phyloP scores from a whole-genome alignment of 441 rosid species.

The Biscutella auriculata region DNA sequence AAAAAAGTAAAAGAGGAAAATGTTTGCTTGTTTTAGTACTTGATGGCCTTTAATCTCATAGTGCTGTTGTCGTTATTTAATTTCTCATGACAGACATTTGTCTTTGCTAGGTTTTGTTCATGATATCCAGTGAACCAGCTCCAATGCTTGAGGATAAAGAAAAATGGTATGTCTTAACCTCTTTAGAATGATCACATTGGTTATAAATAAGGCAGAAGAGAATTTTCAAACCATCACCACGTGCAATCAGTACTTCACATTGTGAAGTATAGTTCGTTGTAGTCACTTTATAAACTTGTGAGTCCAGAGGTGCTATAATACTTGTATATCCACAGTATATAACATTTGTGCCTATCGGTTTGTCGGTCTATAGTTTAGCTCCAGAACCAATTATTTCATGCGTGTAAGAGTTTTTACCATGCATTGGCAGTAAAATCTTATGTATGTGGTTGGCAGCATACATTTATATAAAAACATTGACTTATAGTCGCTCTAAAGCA shows the following conservation, averaged over 20 bases:
- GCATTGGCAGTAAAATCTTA: not conserved
- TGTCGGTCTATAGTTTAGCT: not conserved
- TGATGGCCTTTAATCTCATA: not conserved
- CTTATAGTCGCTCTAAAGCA: not conserved
- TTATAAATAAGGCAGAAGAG: not conserved
- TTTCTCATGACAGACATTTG: constrained; percentile 16
- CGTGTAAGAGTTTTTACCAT: not conserved
- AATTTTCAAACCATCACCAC: not conserved
- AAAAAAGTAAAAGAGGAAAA: not conserved
- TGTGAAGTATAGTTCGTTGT: not conserved
- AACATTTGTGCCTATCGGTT: not conserved
- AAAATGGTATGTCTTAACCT: constrained; percentile 63
- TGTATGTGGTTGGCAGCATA: not conserved
- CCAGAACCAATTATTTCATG: not conserved
- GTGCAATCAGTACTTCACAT: not conserved
- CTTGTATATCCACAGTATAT: not conserved
- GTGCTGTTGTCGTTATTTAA: constrained; percentile 7
- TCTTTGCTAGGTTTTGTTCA: constrained; percentile 76
- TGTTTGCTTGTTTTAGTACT: not conserved
- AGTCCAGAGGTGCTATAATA: not conserved
- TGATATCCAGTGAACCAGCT: constrained; percentile 97
- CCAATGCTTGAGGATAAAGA: constrained; percentile 99
- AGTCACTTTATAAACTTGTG: not conserved
- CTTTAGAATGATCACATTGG: constrained; percentile 5
- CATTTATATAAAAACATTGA: not conserved